Evolutionary conservation across 2,329 filamentous ascomycete genomes (phyloP), one percentile per base, ranked within the genome.

Genomic region (Fusarium sp.): DNA sequence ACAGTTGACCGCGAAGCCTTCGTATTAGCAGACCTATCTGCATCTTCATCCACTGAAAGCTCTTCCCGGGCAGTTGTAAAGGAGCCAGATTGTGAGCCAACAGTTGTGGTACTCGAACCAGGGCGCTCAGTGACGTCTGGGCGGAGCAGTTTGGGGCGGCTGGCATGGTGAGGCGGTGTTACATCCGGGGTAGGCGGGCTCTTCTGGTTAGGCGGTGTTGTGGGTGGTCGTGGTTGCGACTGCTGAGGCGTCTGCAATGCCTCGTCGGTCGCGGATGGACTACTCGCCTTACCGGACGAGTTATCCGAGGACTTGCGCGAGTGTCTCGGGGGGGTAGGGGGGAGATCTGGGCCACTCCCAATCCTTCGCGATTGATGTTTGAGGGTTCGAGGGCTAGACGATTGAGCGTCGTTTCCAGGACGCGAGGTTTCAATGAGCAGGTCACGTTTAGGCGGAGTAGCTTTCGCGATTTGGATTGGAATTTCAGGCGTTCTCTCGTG

Each of bases 121-220:
- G 84, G 81, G 36, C 88, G 86, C 71, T 91, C 87, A 70, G 81
- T 82, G 51, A 85, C 77, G 20, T 81, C 79, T 20, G 87, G 87
- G 35, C 88, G 87, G 53, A 85, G 78, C 62, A 83, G 78, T 77
- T 83, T 85, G 17, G 85, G 82, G 66, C 85, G 85, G 40, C 80
- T 81, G 56, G 80, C 78, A 49, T 82, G 81, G 68, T 90, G 88
- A 38, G 93, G 93, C 61, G 92, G 93, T 17, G 93, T 95, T 53
- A 92, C 88, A 81, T 94, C 93, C 36, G 93, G 93, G 4, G 93
- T 95, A 35, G 92, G 92, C 17, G 92, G 92, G 75, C 90, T 93
- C 77, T 88, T 87, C 72, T 92, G 89, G 72, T 90, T 89, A 31
- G 90, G 87, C 58, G 92, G 91, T 6, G 92, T 93, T 63, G 85